Percentiles rank a stretch among this genome's conserved stretches.
These are phyloP conservation scores for Ogataea sp. DNA, from an alignment of 805 yeast genomes.

Conservation along the genomic window DNA sequence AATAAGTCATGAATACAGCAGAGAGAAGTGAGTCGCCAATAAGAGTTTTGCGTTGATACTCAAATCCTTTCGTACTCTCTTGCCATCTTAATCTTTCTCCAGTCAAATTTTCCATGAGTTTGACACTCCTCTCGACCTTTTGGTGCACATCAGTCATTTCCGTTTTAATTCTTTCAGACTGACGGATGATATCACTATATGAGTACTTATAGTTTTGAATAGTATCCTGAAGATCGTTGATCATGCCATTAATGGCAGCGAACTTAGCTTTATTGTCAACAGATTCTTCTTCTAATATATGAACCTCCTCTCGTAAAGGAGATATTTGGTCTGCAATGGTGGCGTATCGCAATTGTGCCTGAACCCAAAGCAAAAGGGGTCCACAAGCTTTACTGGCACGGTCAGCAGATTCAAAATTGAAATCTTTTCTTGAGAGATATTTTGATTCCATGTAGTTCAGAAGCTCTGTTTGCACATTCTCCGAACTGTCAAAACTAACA, in stretches of 20 bases:
- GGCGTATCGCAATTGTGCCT: conserved; percentile 79
- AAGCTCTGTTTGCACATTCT: conserved; percentile 45
- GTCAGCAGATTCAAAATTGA: conserved; percentile 63
- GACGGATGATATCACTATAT: conserved; percentile 71
- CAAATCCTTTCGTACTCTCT: conserved; percentile 44
- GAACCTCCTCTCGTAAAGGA: conserved; percentile 66
- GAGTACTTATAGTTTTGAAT: conserved; percentile 59
- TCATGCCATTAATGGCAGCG: conserved; percentile 75
- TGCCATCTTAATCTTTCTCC: conserved; percentile 72
- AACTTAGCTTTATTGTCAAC: conserved; percentile 58
- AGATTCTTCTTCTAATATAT: conserved; percentile 49
- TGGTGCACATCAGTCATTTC: conserved; percentile 58
- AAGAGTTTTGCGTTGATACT: conserved; percentile 33
- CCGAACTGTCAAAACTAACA: conserved; percentile 61
- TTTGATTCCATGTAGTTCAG: conserved; percentile 46
- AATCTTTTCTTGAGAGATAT: conserved; percentile 57
- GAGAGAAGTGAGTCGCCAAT: conserved; percentile 61
- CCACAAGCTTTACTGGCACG: conserved; percentile 96
- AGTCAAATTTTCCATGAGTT: conserved; percentile 54
- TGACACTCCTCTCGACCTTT: conserved; percentile 55
- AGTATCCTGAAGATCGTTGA: conserved; percentile 58
- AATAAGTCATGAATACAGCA: conserved; percentile 53
- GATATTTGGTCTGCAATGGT: conserved; percentile 60
- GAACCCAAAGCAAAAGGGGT: conserved; percentile 81
- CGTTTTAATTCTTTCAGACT: conserved; percentile 62